phyloP scores from a whole-genome alignment of 495 filamentous ascomycete genomes.

The Talaromyces wortmannii region DNA sequence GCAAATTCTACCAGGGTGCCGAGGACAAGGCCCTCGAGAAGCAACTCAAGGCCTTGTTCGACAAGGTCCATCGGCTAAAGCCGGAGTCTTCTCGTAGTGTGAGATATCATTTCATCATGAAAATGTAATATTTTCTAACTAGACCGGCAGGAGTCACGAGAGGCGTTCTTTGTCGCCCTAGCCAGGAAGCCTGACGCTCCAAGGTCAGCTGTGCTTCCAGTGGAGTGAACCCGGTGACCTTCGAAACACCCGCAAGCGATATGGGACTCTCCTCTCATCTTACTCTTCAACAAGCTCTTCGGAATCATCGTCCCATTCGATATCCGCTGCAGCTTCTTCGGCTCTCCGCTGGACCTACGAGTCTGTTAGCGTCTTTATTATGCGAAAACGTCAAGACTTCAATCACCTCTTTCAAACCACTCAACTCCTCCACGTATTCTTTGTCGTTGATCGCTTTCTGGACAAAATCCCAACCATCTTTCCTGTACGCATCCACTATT shows the following conservation, averaged over 20 bases:
- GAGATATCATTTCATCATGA: constrained; percentile 17
- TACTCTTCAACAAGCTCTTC: constrained; percentile 39
- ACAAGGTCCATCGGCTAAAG: constrained; percentile 75
- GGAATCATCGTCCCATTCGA: constrained; percentile 55
- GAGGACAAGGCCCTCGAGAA: constrained; percentile 76
- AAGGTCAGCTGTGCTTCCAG: constrained; percentile 1
- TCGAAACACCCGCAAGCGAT: not conserved
- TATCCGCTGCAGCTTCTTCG: constrained; percentile 55
- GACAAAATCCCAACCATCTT: constrained; percentile 82
- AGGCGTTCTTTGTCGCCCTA: constrained; percentile 79
- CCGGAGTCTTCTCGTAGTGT: constrained; percentile 85
- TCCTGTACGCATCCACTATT: constrained; percentile 63
- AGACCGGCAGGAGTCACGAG: constrained; percentile 70
- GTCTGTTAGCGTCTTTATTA: constrained; percentile 14
- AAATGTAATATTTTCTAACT: not conserved
- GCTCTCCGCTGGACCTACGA: constrained; percentile 64
- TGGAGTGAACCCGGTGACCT: not conserved
- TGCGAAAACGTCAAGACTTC: not conserved
- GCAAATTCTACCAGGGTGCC: constrained; percentile 91
- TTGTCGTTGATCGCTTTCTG: constrained; percentile 76
- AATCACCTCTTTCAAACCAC: constrained; percentile 77
- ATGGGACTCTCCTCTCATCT: constrained; percentile 12
- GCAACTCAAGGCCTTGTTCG: constrained; percentile 66
- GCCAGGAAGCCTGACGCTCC: constrained; percentile 30
- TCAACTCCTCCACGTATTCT: constrained; percentile 85